Conservation (phyloP, 129 eudicot species). For the Artemisia tridentata region DNA sequence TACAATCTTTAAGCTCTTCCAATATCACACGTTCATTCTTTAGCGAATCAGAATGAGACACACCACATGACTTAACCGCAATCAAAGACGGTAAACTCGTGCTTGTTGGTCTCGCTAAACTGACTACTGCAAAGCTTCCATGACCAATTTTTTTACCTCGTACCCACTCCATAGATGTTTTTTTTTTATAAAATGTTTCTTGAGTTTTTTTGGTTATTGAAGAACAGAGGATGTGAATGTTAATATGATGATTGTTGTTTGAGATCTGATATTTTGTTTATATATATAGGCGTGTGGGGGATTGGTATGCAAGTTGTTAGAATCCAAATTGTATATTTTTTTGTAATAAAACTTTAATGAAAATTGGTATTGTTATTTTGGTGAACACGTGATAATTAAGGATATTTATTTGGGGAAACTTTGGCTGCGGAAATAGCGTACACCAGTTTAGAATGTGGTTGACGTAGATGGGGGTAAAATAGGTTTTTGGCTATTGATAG, state of each 20-base stretch:
- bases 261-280: slow-evolving; percentile 11
- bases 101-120: slow-evolving; percentile 54
- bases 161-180: slow-evolving; percentile 69
- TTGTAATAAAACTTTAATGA: neutral
- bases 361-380: neutral
- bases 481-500: neutral
- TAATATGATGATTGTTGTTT: slow-evolving; percentile 4
- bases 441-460: slow-evolving; percentile 51
- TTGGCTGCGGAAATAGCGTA: slow-evolving; percentile 40
- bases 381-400: slow-evolving; percentile 45
- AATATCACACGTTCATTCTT: slow-evolving; percentile 50
- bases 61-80: slow-evolving; percentile 66
- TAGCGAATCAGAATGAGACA: slow-evolving; percentile 43
- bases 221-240: slow-evolving; percentile 29
- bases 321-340: neutral
- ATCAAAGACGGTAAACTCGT: slow-evolving; percentile 30
- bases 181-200: neutral
- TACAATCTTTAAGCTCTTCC: slow-evolving; percentile 50
- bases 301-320: slow-evolving; percentile 28
- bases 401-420: slow-evolving; percentile 29
- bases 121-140: slow-evolving; percentile 80
- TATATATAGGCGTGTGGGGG: slow-evolving; percentile 36
- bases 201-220: neutral
- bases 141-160: slow-evolving; percentile 66
- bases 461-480: slow-evolving; percentile 23